Percentiles rank a stretch among this genome's conserved stretches.
phyloP scores from a whole-genome alignment of 2,329 filamentous ascomycete species.

The Zopfia rhizophila region DNA sequence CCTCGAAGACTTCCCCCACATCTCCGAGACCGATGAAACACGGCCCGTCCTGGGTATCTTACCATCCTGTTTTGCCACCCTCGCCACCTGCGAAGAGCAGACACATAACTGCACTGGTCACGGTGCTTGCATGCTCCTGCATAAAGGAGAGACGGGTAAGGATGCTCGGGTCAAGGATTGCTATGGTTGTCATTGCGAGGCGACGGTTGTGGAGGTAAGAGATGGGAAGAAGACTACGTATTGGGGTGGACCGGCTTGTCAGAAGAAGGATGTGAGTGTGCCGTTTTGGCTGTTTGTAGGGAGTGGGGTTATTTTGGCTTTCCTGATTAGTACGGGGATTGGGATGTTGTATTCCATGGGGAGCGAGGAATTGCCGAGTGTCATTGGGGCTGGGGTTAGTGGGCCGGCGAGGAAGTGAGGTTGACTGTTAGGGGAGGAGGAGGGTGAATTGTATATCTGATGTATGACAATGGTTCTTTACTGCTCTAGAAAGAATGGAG shows the following conservation, averaged over 20 bases:
- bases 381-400: constrained; percentile 94
- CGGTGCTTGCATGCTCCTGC: constrained; percentile 79
- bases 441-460: constrained; percentile 39
- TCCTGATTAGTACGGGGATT: constrained; percentile 75
- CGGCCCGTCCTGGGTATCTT: constrained; percentile 63
- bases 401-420: constrained; percentile 62
- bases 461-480: constrained; percentile 35
- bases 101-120: constrained; percentile 87
- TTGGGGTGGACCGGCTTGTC: constrained; percentile 88
- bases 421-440: not conserved
- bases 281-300: constrained; percentile 88
- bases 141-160: constrained; percentile 52
- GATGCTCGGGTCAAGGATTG: constrained; percentile 65
- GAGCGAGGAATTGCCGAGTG: constrained; percentile 86
- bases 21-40: constrained; percentile 30
- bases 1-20: constrained; percentile 40
- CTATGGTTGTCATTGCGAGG: constrained; percentile 80
- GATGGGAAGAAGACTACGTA: constrained; percentile 70
- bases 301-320: constrained; percentile 76
- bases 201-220: constrained; percentile 63
- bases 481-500: constrained; percentile 20
- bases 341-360: constrained; percentile 85
- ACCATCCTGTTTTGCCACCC: constrained; percentile 78
- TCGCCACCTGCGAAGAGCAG: constrained; percentile 72
- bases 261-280: constrained; percentile 89